Base-by-base conservation (phyloP, 441 rosid genomes). In the Aquilaria agallochum region DNA sequence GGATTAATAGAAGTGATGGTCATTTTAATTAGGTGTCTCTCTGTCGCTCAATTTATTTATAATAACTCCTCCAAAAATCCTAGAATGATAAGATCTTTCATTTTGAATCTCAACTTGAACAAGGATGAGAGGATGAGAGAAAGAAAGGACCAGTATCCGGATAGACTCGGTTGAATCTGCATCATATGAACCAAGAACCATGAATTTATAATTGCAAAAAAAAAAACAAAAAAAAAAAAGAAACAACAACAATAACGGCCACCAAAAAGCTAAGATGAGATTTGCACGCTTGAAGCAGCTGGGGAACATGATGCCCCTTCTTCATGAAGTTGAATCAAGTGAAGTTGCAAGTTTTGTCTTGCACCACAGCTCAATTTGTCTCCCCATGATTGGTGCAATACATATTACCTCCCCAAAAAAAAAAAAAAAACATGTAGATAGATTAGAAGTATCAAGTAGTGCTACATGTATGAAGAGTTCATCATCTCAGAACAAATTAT, bases 341-440 rank as follows among this genome's bases (percentile, higher is more conserved):
- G 70, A 77, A 68, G 44, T 50, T 53, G 58, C 60, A 57, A 27
- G 63, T 14, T 20, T 58, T 68, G 69, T 65, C 67, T 68, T 70
- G 56, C 71, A 61, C 10, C 20, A 42, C 62, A 63, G 72, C 62
- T 69, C 74, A 66, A 50, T 34, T 60, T 76, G 82, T 71, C 80
- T 53, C 78, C 86, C 65, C 78, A 66, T 74, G 64, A 68, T 64
- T 74, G 62, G 65, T 54, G 53, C 66, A 49, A 61, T 56, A 6
- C 30, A 46, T 55, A 33, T 50, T 45, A 58, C 20, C 20, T 1
- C 20, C 20, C 20, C 20, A 0, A 5, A 50, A 50, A 11, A 30
- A 5, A 30, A 5, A 27, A 32, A 55, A 55, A 15, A 11, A 11
- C 36, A 55, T 31, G 7, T 1, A 20, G 34, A 53, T 15, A 9